Base-by-base conservation (phyloP, 768 basidiomycete species). In the Boletellus sp. region DNA sequence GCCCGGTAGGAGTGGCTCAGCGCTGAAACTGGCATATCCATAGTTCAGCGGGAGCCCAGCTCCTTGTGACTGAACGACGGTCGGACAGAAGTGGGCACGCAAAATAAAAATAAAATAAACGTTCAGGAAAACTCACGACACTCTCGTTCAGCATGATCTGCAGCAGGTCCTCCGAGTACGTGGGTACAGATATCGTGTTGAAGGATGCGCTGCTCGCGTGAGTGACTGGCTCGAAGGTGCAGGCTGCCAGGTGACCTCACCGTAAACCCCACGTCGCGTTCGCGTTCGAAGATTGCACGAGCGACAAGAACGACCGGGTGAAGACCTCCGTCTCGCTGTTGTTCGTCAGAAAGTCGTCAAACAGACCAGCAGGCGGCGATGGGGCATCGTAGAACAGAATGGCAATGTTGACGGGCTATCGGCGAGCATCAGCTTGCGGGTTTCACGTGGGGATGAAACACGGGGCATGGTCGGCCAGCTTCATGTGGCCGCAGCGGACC, bases 371-470 rank as follows among this genome's bases (percentile, higher is more conserved):
- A 26, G 62, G 66, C 20, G 58, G 57, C 15, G 51, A 46, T 35
- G 66, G 81, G 1, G 55, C 77, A 56, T 85, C 78, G 55, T 86
- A 85, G 64, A 85, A 86, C 20, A 85, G 45, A 3, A 79, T 46
- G 8, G 67, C 62, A 48, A 63, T 59, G 42, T 52, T 50, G 28
- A 57, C 32, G 36, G n/a, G 37, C 51, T 58, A 32, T 45, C 17
- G 35, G 43, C 40, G 19, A 36, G 39, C 39, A 40, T 62, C 38
- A 53, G 40, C 40, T 32, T 37, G 3, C 42, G 9, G 13, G 22
- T 20, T 48, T 53, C 50, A 38, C 31, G 45, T 39, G 41, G 26
- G 28, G 28, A 28, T 28, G 23, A 46, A 22, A 31, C 20, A 42
- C 37, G 36, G n/a, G 32, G 45, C n/a, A 46, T 32, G 38, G 46